These are phyloP conservation scores for Exophiala phaeomuriformis DNA, from an alignment of 2,329 filamentous ascomycete genomes.

Conservation along the genomic window DNA sequence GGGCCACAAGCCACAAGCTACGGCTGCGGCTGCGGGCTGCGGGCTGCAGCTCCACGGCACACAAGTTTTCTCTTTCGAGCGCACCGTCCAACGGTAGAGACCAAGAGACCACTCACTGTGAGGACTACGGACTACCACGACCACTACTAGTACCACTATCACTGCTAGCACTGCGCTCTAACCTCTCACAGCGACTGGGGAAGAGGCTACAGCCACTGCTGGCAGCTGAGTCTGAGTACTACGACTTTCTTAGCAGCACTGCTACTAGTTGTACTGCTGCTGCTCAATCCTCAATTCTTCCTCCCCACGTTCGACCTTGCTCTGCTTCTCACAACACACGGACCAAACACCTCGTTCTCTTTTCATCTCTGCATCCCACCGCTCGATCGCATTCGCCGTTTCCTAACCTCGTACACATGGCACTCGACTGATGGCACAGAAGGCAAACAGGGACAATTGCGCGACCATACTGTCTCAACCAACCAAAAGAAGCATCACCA, in stretches of 20 bases:
- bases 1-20: not conserved
- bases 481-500: not conserved
- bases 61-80: slow-evolving; percentile 10
- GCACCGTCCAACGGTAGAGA: too few relatives aligned
- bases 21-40: not conserved
- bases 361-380: slow-evolving; percentile 1
- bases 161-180: too few relatives aligned
- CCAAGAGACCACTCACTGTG: too few relatives aligned
- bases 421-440: slow-evolving; percentile 18
- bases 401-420: slow-evolving; percentile 20
- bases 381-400: not conserved
- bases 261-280: not conserved
- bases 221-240: too few relatives aligned
- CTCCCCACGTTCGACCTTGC: not conserved
- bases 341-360: slow-evolving; percentile 6
- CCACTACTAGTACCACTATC: too few relatives aligned
- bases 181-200: too few relatives aligned
- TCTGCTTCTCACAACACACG: not conserved
- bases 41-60: slow-evolving; percentile 9
- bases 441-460: slow-evolving; percentile 7
- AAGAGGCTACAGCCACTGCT: too few relatives aligned
- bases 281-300: not conserved
- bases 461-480: not conserved
- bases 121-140: not conserved
- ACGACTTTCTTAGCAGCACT: not conserved